A percentile compares a stretch with the other conserved stretches of the same genome.
Evolutionary conservation across 1,284 basidiomycete genomes (phyloP).

Genomic region (Cystobasidium pallidum): DNA sequence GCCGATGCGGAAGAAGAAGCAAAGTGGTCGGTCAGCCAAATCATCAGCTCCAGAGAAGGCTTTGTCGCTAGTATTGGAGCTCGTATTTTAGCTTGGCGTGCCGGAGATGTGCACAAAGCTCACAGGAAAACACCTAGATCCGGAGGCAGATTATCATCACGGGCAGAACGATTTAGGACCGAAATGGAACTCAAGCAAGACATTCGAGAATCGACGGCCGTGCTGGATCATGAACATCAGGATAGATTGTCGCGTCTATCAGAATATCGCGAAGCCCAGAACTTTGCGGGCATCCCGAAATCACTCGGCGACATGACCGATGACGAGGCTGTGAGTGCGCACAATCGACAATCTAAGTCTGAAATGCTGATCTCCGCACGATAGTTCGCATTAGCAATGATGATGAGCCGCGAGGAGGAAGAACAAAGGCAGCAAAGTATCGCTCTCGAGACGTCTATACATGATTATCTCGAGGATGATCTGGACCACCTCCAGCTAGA

Average conservation of each 20-base stretch:
- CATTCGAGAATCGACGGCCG: slow-evolving; percentile 48
- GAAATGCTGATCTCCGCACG: background rate
- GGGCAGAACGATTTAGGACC: slow-evolving; percentile 24
- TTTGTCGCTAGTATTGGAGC: slow-evolving; percentile 51
- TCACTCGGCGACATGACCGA: slow-evolving; percentile 50
- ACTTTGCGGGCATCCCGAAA: slow-evolving; percentile 18
- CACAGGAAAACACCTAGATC: slow-evolving; percentile 42
- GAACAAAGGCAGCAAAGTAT: slow-evolving; percentile 35
- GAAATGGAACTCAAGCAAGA: slow-evolving; percentile 50
- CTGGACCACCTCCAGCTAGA: slow-evolving; percentile 7
- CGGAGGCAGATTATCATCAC: slow-evolving; percentile 25
- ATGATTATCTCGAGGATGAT: slow-evolving; percentile 43
- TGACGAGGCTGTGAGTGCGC: slow-evolving; percentile 47
- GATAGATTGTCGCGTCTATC: slow-evolving; percentile 29
- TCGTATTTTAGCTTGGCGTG: slow-evolving; percentile 48
- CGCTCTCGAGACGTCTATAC: slow-evolving; percentile 32
- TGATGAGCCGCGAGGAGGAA: slow-evolving; percentile 50
- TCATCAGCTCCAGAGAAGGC: slow-evolving; percentile 46
- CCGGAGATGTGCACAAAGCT: slow-evolving; percentile 38
- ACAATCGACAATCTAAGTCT: background rate
- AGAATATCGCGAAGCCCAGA: slow-evolving; percentile 13
- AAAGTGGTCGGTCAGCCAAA: slow-evolving; percentile 48
- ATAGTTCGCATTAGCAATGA: slow-evolving; percentile 48
- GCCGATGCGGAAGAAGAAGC: slow-evolving; percentile 49
- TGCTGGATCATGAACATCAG: slow-evolving; percentile 46